These are phyloP conservation scores for Solanum chilense DNA, from an alignment of 257 asterid genomes.

Conservation along the genomic window DNA sequence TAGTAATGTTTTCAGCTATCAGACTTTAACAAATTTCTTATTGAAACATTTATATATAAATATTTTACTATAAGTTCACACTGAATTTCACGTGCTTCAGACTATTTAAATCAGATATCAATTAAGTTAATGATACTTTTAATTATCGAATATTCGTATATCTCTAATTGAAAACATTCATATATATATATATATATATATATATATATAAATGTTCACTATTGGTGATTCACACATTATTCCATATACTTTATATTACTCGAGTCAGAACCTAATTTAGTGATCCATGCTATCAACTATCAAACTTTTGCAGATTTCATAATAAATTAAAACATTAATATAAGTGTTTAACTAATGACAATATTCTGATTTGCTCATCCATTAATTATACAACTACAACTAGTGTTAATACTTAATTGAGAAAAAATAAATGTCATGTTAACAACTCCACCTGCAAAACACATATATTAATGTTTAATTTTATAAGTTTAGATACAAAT, in stretches of 20 bases:
- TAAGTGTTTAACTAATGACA: background rate
- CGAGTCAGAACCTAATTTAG: background rate
- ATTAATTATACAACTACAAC: background rate
- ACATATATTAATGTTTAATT: background rate
- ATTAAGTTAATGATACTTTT: background rate
- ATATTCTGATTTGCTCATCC: background rate
- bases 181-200: too few relatives aligned
- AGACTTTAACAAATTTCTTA: background rate
- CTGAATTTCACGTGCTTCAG: rapidly evolving
- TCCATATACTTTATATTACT: background rate
- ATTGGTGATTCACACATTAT: background rate
- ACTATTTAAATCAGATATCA: too few relatives aligned
- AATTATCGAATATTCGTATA: too few relatives aligned
- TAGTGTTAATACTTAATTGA: background rate
- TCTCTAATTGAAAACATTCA: background rate
- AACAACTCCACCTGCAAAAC: background rate
- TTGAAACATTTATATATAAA: too few relatives aligned
- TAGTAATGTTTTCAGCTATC: too few relatives aligned
- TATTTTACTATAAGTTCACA: too few relatives aligned
- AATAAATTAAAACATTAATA: too few relatives aligned
- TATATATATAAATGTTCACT: background rate
- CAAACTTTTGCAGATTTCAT: background rate
- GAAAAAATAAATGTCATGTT: background rate
- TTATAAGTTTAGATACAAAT: background rate
- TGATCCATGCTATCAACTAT: background rate